These are phyloP conservation scores for Leccinum subspadiceum DNA, from an alignment of 1,284 basidiomycete genomes.

Conservation along the genomic window DNA sequence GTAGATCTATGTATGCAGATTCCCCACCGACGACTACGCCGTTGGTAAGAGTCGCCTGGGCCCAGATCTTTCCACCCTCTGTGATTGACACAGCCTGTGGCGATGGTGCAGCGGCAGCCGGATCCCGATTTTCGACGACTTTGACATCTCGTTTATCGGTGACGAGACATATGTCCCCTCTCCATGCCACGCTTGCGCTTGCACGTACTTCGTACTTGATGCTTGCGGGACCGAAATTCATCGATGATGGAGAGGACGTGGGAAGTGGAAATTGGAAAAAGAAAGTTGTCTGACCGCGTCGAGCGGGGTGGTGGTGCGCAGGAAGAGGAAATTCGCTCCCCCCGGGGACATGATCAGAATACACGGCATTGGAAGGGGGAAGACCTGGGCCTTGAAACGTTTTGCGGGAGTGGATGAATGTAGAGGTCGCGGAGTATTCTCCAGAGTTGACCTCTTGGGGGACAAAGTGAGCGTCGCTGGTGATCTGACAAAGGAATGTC, in stretches of 20 bases:
- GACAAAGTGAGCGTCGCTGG: conserved; percentile 2
- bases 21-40: conserved; percentile 64
- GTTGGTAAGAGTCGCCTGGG: conserved; percentile 62
- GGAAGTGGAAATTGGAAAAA: conserved; percentile 71
- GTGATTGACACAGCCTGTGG: conserved; percentile 64
- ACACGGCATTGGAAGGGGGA: conserved; percentile 76
- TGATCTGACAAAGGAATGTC: background rate
- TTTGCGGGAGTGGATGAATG: conserved; percentile 64
- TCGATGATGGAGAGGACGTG: conserved; percentile 60
- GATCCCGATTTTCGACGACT: conserved; percentile 56
- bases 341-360: conserved; percentile 45
- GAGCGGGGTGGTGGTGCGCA: conserved; percentile 61
- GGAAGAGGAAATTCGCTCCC: conserved; percentile 59
- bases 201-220: conserved; percentile 70
- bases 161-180: conserved; percentile 64
- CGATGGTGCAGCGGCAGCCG: conserved; percentile 36
- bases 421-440: conserved; percentile 74
- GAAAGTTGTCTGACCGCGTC: conserved; percentile 69
- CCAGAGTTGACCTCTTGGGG: conserved; percentile 64
- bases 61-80: conserved; percentile 76
- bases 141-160: conserved; percentile 59
- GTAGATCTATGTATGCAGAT: conserved; percentile 66
- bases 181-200: conserved; percentile 69
- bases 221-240: conserved; percentile 63
- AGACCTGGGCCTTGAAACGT: conserved; percentile 77